phyloP scores from a whole-genome alignment of 2,329 filamentous ascomycete genomes.

The Tricladium varicosporioides region DNA sequence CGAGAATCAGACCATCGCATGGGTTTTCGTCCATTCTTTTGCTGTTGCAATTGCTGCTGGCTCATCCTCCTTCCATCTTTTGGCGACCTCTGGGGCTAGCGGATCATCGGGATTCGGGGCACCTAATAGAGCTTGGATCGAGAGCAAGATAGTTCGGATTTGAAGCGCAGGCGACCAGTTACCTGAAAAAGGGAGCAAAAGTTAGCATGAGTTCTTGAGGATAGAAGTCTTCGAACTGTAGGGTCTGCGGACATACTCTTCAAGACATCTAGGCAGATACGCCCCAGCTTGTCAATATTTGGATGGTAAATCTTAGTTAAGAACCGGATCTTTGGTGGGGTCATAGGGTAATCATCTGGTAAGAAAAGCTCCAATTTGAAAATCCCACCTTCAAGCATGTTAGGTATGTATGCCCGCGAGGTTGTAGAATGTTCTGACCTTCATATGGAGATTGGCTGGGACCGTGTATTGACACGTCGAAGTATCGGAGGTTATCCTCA shows the following conservation, averaged over 20 bases:
- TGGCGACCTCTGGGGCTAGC: slow-evolving; percentile 95
- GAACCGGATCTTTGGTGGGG: slow-evolving; percentile 96
- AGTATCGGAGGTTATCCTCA: slow-evolving; percentile 96
- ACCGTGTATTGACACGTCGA: slow-evolving; percentile 95
- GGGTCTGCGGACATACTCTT: slow-evolving; percentile 66
- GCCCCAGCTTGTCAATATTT: slow-evolving; percentile 95
- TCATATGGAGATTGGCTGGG: slow-evolving; percentile 92
- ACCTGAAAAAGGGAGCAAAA: slow-evolving; percentile 50
- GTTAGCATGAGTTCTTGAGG: neutral
- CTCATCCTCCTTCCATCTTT: slow-evolving; percentile 97
- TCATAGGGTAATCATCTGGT: slow-evolving; percentile 99
- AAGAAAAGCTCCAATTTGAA: slow-evolving; percentile 98
- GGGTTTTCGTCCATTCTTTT: slow-evolving; percentile 75
- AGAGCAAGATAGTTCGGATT: slow-evolving; percentile 97
- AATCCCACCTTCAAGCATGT: slow-evolving; percentile 53
- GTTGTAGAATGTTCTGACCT: slow-evolving; percentile 52
- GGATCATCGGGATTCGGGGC: slow-evolving; percentile 98
- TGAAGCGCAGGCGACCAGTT: slow-evolving; percentile 99
- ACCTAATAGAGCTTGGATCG: slow-evolving; percentile 93
- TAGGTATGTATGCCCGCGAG: slow-evolving; percentile 1
- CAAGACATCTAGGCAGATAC: slow-evolving; percentile 94
- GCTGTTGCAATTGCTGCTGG: slow-evolving; percentile 88
- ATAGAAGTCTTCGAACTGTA: neutral
- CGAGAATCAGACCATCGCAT: slow-evolving; percentile 32
- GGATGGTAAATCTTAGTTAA: slow-evolving; percentile 99